Evolutionary conservation across 805 yeast genomes (phyloP).

Genomic region (Sugiyamaella qingdaonensis): DNA sequence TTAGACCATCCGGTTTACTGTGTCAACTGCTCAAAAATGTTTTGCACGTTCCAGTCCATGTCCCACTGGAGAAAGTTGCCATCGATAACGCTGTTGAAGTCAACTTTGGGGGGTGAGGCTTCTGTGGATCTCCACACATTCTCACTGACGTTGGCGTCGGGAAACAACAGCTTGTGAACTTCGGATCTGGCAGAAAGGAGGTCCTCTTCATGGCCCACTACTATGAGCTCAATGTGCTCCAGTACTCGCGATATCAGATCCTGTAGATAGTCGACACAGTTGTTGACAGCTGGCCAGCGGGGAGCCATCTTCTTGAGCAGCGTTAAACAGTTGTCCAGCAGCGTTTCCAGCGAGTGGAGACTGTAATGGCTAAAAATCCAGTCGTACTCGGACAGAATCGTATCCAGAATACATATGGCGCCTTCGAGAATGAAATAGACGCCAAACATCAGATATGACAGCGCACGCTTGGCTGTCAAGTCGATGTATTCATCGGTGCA

Average conservation of each 20-base stretch:
- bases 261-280: background rate
- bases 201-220: background rate
- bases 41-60: background rate
- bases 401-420: background rate
- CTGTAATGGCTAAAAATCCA: constrained; percentile 1
- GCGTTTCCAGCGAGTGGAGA: constrained; percentile 2
- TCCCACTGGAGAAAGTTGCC: background rate
- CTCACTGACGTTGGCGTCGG: background rate
- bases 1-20: no score
- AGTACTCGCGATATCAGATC: background rate
- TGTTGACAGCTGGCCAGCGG: background rate
- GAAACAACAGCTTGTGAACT: constrained; percentile 1
- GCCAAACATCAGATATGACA: background rate
- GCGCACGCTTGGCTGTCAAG: background rate
- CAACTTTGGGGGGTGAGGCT: background rate
- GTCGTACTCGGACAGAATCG: background rate
- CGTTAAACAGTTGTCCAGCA: background rate
- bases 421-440: background rate
- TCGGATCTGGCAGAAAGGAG: background rate
- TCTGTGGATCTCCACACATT: background rate
- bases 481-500: background rate
- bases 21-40: background rate
- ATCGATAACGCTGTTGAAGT: background rate
- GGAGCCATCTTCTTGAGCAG: background rate
- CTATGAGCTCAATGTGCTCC: constrained; percentile 1